A percentile compares a stretch with the other conserved stretches of the same genome.
Evolutionary conservation across 768 basidiomycete species (phyloP).

Genomic region (Trametes villosa): DNA sequence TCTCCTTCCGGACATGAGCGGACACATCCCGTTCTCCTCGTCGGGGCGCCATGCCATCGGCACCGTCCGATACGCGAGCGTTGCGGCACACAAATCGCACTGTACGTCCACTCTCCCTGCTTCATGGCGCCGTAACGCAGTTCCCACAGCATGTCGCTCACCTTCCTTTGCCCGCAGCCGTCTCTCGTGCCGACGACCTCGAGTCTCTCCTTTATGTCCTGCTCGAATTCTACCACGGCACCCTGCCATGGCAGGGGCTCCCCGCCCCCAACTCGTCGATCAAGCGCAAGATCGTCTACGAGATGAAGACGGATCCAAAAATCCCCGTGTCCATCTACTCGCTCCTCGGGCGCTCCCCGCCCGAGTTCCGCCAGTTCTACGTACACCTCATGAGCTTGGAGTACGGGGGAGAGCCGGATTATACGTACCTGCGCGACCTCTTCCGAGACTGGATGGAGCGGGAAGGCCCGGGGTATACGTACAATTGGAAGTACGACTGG

Average conservation of each 20-base stretch:
- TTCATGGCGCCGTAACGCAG: not conserved
- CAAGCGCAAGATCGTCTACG: conserved; percentile 12
- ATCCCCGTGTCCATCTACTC: not conserved
- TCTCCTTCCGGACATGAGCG: conserved; percentile 17
- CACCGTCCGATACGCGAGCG: conserved; percentile 22
- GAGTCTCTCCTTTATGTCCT: conserved; percentile 29
- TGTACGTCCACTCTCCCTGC: conserved; percentile 15
- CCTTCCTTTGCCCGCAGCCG: conserved; percentile 11
- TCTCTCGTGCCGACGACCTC: conserved; percentile 31
- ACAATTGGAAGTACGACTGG: conserved; percentile 21
- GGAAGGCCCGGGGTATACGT: conserved; percentile 14
- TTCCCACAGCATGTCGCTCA: no score
- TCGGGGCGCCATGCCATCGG: conserved; percentile 17
- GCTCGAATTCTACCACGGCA: conserved; percentile 28
- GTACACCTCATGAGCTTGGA: conserved; percentile 23
- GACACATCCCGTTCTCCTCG: conserved; percentile 24
- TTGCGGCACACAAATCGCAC: conserved; percentile 13
- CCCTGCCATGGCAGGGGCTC: conserved; percentile 32
- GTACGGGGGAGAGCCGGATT: conserved; percentile 31
- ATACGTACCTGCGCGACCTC: conserved; percentile 19
- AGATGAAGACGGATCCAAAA: conserved; percentile 23
- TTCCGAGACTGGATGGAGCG: conserved; percentile 13
- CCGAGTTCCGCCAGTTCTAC: conserved; percentile 22
- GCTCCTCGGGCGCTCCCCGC: conserved; percentile 11
- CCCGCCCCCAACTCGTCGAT: conserved; percentile 2